A percentile compares a stretch with the other conserved stretches of the same genome.
These are phyloP conservation scores for Plasmodium vivax DNA, from an alignment of 169 alveolate genomes.

Conservation along the genomic window DNA sequence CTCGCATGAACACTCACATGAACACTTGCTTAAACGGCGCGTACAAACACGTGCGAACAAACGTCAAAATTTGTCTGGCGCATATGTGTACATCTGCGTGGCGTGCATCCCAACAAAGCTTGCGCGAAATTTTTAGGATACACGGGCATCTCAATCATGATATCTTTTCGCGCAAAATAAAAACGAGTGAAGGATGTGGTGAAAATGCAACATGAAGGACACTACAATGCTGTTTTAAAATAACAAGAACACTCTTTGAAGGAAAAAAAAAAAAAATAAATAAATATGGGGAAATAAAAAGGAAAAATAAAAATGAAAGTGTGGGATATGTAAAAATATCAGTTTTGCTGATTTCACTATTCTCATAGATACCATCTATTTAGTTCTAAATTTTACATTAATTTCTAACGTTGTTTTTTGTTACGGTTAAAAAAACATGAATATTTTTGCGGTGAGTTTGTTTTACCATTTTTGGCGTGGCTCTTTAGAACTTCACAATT, in stretches of 20 bases:
- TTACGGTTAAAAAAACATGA: conserved; percentile 3
- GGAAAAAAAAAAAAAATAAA: neutral
- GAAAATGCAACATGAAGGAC: conserved; percentile 13
- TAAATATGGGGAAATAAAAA: neutral
- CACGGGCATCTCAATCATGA: neutral
- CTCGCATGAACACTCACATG: neutral
- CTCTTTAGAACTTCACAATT: neutral
- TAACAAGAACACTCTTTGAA: conserved; percentile 8
- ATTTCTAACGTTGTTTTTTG: conserved; percentile 12
- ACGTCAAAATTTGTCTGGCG: neutral
- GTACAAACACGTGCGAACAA: conserved; percentile 3
- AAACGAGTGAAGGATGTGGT: neutral
- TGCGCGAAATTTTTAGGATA: conserved; percentile 7
- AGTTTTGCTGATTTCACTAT: neutral
- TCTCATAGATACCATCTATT: conserved; percentile 32
- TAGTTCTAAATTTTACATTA: conserved; percentile 41
- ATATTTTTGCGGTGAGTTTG: neutral
- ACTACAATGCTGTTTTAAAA: conserved; percentile 11
- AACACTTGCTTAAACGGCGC: neutral
- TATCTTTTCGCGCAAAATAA: conserved; percentile 10
- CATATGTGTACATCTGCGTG: neutral
- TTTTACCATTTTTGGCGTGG: neutral
- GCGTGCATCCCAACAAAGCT: neutral
- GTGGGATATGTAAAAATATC: neutral
- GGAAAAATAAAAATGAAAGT: neutral